Conservation (phyloP, 2,329 filamentous ascomycete genomes). For the Beauveria scarabaeidicola region DNA sequence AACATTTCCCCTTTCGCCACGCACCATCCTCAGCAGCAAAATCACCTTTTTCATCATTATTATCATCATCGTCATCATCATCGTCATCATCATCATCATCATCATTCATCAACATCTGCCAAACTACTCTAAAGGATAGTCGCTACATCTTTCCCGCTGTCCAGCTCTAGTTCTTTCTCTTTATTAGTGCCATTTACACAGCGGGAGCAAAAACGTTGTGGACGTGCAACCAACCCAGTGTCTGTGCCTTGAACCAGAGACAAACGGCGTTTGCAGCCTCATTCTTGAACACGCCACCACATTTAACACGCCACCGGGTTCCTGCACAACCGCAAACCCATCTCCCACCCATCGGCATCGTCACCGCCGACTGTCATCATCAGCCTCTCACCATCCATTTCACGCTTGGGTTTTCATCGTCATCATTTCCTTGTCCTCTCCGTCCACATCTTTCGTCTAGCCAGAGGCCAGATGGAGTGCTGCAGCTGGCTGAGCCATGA, state of each 20-base stretch:
- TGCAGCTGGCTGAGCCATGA: conserved; percentile 1
- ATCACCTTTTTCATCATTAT: background rate
- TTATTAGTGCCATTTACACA: background rate
- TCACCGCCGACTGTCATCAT: background rate
- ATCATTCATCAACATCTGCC: background rate
- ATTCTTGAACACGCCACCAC: background rate
- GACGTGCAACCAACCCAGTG: background rate
- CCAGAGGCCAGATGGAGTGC: conserved; percentile 8
- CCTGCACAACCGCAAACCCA: background rate
- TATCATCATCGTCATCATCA: background rate
- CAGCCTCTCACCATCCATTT: background rate
- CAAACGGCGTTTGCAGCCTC: background rate
- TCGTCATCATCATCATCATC: background rate
- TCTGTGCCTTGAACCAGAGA: background rate
- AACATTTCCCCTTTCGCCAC: background rate
- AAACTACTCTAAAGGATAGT: no score
- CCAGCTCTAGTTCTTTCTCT: background rate
- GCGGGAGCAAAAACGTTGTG: background rate
- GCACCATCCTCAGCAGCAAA: no score
- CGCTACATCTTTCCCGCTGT: no score
- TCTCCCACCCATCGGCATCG: background rate
- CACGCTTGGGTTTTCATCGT: background rate
- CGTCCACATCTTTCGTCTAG: background rate
- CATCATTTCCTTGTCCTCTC: background rate
- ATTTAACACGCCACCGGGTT: background rate